Conservation (phyloP, 768 basidiomycete genomes). For the Leccinum subtestaceum region DNA sequence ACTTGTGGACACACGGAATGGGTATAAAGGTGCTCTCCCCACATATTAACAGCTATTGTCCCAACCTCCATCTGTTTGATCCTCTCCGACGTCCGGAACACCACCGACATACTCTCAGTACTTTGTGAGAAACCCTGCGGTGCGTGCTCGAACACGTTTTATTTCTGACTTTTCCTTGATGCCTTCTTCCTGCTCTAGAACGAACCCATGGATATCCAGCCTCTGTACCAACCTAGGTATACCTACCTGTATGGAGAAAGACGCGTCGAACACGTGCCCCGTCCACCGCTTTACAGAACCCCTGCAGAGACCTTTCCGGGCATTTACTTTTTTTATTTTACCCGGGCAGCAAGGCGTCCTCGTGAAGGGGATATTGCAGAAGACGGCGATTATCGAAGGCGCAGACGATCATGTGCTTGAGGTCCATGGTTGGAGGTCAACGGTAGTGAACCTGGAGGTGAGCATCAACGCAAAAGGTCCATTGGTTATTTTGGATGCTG, state of each 20-base stretch:
- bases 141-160: background rate
- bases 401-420: background rate
- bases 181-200: background rate
- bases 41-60: too few species aligned
- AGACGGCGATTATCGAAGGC: background rate
- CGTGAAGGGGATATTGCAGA: background rate
- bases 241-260: background rate
- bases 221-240: background rate
- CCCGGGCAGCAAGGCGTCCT: background rate
- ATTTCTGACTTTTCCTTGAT: background rate
- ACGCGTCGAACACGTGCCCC: slow-evolving; percentile 1
- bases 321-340: background rate
- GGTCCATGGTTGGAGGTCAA: background rate
- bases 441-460: background rate
- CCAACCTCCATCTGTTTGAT: too few species aligned
- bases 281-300: background rate
- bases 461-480: background rate
- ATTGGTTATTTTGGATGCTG: background rate
- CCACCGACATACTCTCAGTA: background rate
- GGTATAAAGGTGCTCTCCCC: background rate
- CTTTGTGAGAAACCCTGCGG: background rate
- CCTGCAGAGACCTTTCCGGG: background rate
- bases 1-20: background rate
- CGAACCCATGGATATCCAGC: background rate
- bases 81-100: background rate